Evolutionary conservation across 176 grass and related monocot genomes (phyloP).

Genomic region (Calamus simplicifolius): DNA sequence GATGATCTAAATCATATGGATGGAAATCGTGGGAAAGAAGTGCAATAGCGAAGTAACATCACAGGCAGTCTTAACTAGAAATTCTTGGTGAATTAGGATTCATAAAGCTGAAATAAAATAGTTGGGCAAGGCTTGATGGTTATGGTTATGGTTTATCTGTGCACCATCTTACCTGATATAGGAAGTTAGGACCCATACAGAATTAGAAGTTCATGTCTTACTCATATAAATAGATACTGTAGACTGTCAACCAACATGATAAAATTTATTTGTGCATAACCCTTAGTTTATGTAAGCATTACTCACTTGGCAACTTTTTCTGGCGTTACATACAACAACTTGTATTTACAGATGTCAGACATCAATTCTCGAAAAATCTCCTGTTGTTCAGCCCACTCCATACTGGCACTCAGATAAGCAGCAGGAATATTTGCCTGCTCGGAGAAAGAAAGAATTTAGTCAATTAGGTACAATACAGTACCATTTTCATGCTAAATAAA

Average conservation of each 20-base stretch:
- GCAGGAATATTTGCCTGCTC: constrained; percentile 82
- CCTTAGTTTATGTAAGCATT: not conserved
- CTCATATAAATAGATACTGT: too few relatives aligned
- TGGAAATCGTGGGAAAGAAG: too few relatives aligned
- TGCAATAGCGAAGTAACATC: too few relatives aligned
- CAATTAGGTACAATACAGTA: constrained; percentile 9
- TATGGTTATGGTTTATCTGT: too few relatives aligned
- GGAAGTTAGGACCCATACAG: too few relatives aligned
- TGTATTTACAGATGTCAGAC: constrained; percentile 54
- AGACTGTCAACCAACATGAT: too few relatives aligned
- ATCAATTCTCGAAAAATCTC: constrained; percentile 63
- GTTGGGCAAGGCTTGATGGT: not conserved
- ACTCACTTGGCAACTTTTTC: constrained; percentile 99
- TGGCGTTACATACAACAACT: constrained; percentile 86
- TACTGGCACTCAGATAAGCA: constrained; percentile 71
- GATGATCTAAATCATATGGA: too few relatives aligned
- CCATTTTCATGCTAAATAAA: constrained; percentile 12
- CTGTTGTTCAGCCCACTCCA: constrained; percentile 79
- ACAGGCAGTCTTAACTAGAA: too few relatives aligned
- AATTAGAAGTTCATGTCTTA: too few relatives aligned
- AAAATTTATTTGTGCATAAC: too few relatives aligned
- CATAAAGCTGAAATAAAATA: constrained; percentile 8
- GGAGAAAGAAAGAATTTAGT: constrained; percentile 15
- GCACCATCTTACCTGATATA: too few relatives aligned
- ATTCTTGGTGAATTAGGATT: not conserved